Evolutionary conservation across 768 basidiomycete genomes (phyloP).

Genomic region (Mrakia blollopis): DNA sequence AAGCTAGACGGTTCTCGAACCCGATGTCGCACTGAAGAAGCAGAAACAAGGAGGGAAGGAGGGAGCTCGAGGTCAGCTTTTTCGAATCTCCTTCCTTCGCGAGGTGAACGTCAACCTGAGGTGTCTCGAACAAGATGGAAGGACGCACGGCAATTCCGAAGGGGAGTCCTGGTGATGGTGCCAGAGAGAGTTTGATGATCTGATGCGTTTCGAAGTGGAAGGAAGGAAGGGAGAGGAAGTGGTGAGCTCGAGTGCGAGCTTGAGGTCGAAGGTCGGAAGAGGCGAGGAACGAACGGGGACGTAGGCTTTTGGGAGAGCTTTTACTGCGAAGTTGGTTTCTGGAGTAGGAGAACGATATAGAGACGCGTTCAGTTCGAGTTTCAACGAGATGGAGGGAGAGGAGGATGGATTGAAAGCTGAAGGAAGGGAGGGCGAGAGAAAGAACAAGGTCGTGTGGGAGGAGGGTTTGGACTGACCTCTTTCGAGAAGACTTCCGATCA

Average conservation of each 20-base stretch:
- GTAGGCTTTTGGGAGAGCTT: constrained; percentile 81
- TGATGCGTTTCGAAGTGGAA: not conserved
- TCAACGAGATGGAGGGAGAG: too few relatives aligned
- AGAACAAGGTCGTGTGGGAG: constrained; percentile 10
- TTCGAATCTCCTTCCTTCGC: not conserved
- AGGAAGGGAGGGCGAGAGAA: constrained; percentile 28
- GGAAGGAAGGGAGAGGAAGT: not conserved
- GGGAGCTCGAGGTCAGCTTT: constrained; percentile 4
- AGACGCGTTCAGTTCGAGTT: not conserved
- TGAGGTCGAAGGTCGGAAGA: not conserved
- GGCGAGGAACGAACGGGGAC: constrained; percentile 15
- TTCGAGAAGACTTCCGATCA: constrained; percentile 87
- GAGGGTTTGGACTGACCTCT: constrained; percentile 58
- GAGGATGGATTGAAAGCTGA: not conserved
- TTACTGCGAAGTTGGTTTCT: constrained; percentile 96
- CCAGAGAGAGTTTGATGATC: constrained; percentile 92
- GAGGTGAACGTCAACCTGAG: not conserved
- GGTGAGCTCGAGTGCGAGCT: not conserved
- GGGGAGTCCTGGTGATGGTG: constrained; percentile 57
- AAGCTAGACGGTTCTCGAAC: constrained; percentile 91
- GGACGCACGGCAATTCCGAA: constrained; percentile 64
- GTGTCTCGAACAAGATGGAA: constrained; percentile 45
- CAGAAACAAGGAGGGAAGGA: not conserved
- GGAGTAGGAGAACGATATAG: constrained; percentile 11
- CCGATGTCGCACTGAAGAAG: constrained; percentile 74